These are phyloP conservation scores for Rhododendron vialii DNA, from an alignment of 148 eudicot genomes.

Conservation along the genomic window DNA sequence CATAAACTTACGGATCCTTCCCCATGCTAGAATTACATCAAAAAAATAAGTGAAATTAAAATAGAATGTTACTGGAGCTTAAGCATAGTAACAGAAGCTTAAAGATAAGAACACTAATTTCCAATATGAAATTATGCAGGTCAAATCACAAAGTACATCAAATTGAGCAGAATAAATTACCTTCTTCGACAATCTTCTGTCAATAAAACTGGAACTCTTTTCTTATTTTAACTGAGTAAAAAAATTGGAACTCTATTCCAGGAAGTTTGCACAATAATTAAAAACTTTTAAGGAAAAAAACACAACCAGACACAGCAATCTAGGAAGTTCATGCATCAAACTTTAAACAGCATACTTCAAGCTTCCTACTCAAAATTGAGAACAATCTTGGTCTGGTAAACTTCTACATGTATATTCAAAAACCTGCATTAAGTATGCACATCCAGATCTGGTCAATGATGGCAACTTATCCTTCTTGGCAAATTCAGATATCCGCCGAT, in stretches of 20 bases:
- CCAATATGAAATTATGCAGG: neutral
- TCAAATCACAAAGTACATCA: neutral
- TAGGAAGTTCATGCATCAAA: neutral
- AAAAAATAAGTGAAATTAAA: neutral
- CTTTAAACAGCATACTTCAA: neutral
- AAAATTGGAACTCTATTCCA: neutral
- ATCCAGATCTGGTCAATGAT: constrained; percentile 91
- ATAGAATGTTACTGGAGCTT: neutral
- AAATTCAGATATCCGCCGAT: constrained; percentile 82
- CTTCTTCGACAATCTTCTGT: neutral
- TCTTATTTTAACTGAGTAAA: constrained; percentile 16
- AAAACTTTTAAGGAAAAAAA: neutral
- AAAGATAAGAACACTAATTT: neutral
- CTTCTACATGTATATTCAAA: neutral
- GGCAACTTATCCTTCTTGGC: constrained; percentile 87
- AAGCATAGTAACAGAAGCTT: neutral
- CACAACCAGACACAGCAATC: neutral
- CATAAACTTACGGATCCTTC: neutral
- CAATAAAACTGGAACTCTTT: neutral
- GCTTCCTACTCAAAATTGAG: neutral
- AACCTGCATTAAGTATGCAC: constrained; percentile 95
- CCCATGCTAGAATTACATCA: neutral
- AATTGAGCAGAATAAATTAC: neutral
- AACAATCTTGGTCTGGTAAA: neutral
- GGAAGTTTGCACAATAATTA: neutral